Evolutionary conservation across 345 rosid species (phyloP).

Genomic region (Pugionium dolabratum): DNA sequence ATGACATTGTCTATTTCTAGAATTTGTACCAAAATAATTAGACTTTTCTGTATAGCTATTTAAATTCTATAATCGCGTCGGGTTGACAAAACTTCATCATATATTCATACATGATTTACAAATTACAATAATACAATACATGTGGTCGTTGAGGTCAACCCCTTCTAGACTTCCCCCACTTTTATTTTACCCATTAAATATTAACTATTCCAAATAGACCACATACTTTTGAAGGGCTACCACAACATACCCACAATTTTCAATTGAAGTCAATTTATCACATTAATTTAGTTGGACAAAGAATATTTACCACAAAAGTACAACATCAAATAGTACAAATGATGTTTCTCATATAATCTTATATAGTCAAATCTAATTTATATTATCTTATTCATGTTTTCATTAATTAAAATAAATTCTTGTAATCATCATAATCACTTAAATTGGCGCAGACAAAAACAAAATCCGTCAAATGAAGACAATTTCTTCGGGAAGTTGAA

Average conservation of each 20-base stretch:
- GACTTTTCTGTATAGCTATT: not conserved
- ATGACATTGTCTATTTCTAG: conserved; percentile 3
- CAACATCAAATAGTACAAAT: not conserved
- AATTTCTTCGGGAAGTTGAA: not conserved
- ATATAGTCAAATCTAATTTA: not conserved
- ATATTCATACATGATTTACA: not conserved
- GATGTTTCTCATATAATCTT: not conserved
- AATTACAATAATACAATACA: conserved; percentile 21
- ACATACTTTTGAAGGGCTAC: not conserved
- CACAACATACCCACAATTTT: not conserved
- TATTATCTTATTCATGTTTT: too few relatives aligned
- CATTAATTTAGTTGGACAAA: not conserved
- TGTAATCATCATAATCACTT: too few relatives aligned
- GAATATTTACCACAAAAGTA: not conserved
- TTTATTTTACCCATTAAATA: not conserved
- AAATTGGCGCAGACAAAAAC: too few relatives aligned
- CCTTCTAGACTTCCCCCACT: conserved; percentile 20
- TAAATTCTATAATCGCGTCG: conserved; percentile 29
- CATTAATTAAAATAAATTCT: too few relatives aligned
- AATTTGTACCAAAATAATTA: not conserved
- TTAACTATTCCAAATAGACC: conserved; percentile 2
- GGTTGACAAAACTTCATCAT: conserved; percentile 31
- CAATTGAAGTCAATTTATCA: not conserved
- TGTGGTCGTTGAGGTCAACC: conserved; percentile 29
- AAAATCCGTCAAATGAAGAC: not conserved